These are phyloP conservation scores for Lactifluus subvellereus DNA, from an alignment of 768 basidiomycete species.

Conservation along the genomic window DNA sequence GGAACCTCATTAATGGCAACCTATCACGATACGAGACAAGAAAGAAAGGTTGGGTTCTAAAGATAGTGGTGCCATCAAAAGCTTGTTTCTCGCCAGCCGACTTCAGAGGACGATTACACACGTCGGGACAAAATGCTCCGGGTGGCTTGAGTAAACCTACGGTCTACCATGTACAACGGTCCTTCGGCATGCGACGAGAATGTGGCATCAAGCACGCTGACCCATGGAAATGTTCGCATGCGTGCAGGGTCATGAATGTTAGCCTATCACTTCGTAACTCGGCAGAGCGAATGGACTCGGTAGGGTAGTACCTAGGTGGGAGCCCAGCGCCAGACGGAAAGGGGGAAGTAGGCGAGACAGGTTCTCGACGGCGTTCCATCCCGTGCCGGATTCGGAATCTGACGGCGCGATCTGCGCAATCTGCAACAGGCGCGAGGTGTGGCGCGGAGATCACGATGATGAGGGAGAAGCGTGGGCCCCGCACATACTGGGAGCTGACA, in stretches of 20 bases:
- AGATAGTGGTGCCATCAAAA: not conserved
- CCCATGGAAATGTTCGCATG: not conserved
- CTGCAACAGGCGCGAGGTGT: conserved; percentile 1
- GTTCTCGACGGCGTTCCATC: conserved; percentile 13
- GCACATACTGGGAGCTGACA: conserved; percentile 16
- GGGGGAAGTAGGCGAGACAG: not conserved
- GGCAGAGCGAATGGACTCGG: not conserved
- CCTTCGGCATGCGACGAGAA: not conserved
- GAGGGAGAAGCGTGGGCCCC: conserved; percentile 12
- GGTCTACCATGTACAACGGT: not conserved
- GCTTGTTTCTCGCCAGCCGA: not conserved
- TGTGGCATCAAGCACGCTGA: not conserved
- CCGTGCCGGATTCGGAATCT: not conserved
- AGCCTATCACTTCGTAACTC: conserved; percentile 14
- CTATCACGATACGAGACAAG: not conserved
- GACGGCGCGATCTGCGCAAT: conserved; percentile 17
- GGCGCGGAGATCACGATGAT: conserved; percentile 18
- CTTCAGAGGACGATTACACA: not conserved
- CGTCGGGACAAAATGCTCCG: not conserved
- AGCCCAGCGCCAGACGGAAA: not conserved
- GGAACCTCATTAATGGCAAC: not conserved
- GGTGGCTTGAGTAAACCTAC: conserved; percentile 3
- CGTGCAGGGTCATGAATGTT: not conserved
- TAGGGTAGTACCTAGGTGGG: not conserved
- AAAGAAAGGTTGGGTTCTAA: not conserved